These are phyloP conservation scores for Pythium volutum DNA, from an alignment of 352 stramenopile species.

Conservation along the genomic window DNA sequence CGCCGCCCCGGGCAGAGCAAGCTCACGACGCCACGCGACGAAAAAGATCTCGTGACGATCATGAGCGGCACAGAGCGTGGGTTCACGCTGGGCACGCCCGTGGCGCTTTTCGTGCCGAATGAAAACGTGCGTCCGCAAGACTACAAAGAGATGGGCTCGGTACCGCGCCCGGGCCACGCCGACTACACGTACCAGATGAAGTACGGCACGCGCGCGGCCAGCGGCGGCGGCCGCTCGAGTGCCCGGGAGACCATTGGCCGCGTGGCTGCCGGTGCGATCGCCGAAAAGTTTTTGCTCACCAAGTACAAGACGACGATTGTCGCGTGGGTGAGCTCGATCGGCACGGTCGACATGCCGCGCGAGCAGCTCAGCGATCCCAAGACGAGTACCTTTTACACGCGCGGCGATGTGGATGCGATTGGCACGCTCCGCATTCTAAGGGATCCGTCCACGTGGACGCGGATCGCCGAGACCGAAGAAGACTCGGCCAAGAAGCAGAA, in stretches of 20 bases:
- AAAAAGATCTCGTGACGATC: conserved; percentile 97
- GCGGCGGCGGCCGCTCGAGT: conserved; percentile 93
- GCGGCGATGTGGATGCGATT: conserved; percentile 81
- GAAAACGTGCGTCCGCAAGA: conserved; percentile 96
- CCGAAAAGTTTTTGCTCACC: conserved; percentile 93
- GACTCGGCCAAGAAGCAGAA: conserved; percentile 45
- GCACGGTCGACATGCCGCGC: conserved; percentile 79
- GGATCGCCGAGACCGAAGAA: conserved; percentile 30
- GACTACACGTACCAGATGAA: conserved; percentile 99
- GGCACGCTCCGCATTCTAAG: conserved; percentile 81
- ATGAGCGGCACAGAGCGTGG: conserved; percentile 94
- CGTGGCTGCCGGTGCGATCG: conserved; percentile 95
- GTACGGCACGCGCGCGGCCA: conserved; percentile 97
- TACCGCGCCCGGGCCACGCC: conserved; percentile 92
- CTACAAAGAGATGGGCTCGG: conserved; percentile 96
- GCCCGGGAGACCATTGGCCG: conserved; percentile 98
- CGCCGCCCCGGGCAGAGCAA: conserved; percentile 96
- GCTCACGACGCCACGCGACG: conserved; percentile 97
- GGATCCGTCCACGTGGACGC: conserved; percentile 62
- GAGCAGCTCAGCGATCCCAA: conserved; percentile 64
- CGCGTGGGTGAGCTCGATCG: conserved; percentile 87
- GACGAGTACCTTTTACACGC: conserved; percentile 57
- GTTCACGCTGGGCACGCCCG: conserved; percentile 94
- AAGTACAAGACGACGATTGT: conserved; percentile 91
- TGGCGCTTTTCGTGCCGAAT: conserved; percentile 97